Conservation (phyloP, 768 basidiomycete genomes). For the Termitomyces sp. region DNA sequence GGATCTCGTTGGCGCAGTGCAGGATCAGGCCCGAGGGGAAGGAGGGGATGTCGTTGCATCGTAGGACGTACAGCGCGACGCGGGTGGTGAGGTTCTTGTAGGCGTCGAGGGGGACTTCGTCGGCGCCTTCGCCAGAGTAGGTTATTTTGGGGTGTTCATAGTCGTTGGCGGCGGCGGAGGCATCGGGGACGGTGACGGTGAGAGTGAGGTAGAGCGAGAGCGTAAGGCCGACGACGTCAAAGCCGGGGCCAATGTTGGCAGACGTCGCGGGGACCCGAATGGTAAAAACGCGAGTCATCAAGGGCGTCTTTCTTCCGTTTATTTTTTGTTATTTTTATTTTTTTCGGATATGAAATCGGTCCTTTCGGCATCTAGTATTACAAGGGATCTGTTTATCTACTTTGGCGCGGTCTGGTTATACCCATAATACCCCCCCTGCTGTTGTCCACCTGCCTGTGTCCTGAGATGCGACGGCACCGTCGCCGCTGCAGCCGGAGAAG, state of each 20-base stretch:
- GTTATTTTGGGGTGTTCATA: conserved; percentile 56
- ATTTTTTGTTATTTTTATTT: neutral
- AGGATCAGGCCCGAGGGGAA: conserved; percentile 79
- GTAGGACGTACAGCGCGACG: conserved; percentile 96
- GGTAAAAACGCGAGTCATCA: conserved; percentile 37
- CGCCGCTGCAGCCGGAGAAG: conserved; percentile 18
- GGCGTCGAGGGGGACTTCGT: conserved; percentile 87
- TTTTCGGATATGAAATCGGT: neutral
- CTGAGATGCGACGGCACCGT: conserved; percentile 29
- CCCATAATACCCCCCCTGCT: conserved; percentile 23
- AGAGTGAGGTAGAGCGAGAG: conserved; percentile 83
- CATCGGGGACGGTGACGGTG: conserved; percentile 39
- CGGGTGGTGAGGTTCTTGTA: conserved; percentile 98
- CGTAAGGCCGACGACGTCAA: conserved; percentile 98
- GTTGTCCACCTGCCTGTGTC: conserved; percentile 2
- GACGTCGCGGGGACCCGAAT: conserved; percentile 96
- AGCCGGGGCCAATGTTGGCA: conserved; percentile 97
- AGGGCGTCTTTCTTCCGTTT: neutral
- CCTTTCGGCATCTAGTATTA: neutral
- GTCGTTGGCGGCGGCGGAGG: conserved; percentile 13
- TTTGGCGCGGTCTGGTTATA: conserved; percentile 11
- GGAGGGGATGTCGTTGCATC: conserved; percentile 68
- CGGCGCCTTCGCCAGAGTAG: conserved; percentile 85
- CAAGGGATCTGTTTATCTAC: neutral
- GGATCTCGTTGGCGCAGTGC: conserved; percentile 87